Base-by-base conservation (phyloP, 257 asterid species). In the Cinchona pubescens region DNA sequence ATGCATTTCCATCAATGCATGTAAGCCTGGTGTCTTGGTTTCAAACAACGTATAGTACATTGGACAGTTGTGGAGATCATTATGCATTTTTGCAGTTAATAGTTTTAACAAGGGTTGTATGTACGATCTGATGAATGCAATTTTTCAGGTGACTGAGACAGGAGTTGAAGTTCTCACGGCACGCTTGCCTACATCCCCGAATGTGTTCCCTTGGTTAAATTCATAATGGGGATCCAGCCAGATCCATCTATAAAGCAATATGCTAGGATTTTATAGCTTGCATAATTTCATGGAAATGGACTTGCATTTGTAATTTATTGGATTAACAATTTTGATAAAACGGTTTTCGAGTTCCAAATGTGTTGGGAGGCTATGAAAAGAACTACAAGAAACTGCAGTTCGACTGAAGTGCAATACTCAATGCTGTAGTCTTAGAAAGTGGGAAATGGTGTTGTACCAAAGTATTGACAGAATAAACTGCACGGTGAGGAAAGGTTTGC, bases 81-180 rank as follows among this genome's bases (percentile, higher is more conserved):
- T 25, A 58, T 5, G 1, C 63, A 10, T 58, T 58, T 51, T 53
- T 58, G n/a, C 1, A 34, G 63, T n/a, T n/a, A n/a, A 25, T 58
- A n/a, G 16, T 58, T n/a, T 58, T 30, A 19, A 37, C 42, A 0
- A 19, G 42, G 46, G 21, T 25, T 55, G n/a, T 38, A 4, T 59
- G 15, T 6, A 4, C 30, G 53, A 19, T 46, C 34, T 40, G 46
- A 63, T 53, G 27, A 58, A 25, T 70, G 58, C 76, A 37, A 60
- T 67, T 29, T 49, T 82, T 72, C 82, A 92, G 98, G 98, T 94
- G 79, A 94, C 98, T 0, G 98, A 90, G 40, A 90, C 90, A 3
- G 99, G 97, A 71, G 97, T 88, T 68, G 99, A 94, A 83, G 97
- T 94, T 74, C 96, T 94, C 51, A 92, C 98, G 0, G 99, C 87